A percentile compares a stretch with the other conserved stretches of the same genome.
Conservation (phyloP, 202 grass and related monocot species). For the Eragrostis tef region DNA sequence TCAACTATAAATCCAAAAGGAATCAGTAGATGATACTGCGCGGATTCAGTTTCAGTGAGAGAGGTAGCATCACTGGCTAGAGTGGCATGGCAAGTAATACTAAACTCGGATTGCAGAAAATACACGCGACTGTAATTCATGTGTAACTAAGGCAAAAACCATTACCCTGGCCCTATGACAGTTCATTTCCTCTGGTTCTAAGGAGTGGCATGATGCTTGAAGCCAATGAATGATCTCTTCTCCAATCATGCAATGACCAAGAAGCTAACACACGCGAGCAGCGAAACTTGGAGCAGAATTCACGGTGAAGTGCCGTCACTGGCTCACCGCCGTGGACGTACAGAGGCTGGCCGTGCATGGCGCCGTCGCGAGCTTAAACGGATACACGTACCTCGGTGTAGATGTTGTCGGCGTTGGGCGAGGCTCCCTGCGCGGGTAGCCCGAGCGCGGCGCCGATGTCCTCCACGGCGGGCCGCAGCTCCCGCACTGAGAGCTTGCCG, state of each 20-base stretch:
- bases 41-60: neutral
- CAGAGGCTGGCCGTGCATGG: neutral
- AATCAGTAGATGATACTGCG: neutral
- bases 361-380: neutral
- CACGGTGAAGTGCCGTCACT: neutral
- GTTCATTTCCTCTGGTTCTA: neutral
- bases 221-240: neutral
- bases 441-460: conserved; percentile 78
- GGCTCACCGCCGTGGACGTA: neutral
- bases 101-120: too few species aligned
- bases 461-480: conserved; percentile 71
- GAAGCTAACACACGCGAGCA: neutral
- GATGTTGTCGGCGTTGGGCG: conserved; percentile 63
- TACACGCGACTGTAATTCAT: neutral
- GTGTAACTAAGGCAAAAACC: neutral
- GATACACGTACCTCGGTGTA: conserved; percentile 67
- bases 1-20: neutral
- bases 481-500: conserved; percentile 64
- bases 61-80: neutral
- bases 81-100: neutral
- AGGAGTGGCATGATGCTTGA: neutral
- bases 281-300: neutral
- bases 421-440: conserved; percentile 53
- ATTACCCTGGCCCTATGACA: neutral
- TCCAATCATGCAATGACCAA: neutral